Conservation (phyloP, 2,329 filamentous ascomycete species). For the Colletotrichum camelliae region DNA sequence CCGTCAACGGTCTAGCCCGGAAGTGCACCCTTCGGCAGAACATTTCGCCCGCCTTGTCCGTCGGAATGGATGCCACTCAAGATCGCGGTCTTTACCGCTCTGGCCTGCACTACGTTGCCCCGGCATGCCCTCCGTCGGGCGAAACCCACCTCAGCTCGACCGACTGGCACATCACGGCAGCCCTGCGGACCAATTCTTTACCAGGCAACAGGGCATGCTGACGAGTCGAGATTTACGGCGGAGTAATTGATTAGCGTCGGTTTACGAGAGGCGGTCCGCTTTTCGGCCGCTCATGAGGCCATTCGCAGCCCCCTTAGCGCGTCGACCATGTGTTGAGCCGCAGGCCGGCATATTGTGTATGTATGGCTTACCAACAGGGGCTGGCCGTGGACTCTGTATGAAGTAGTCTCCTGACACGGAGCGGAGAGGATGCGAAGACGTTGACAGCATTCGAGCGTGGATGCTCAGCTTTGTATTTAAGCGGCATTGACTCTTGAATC, state of each 20-base stretch:
- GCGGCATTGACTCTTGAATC: not conserved
- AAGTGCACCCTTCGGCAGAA: not conserved
- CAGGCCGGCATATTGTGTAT: not conserved
- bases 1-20: not conserved
- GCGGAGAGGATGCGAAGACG: not conserved
- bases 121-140: not conserved
- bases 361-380: not conserved
- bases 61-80: not conserved
- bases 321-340: not conserved
- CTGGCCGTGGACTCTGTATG: not conserved
- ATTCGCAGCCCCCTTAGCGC: not conserved
- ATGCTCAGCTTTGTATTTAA: not conserved
- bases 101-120: not conserved
- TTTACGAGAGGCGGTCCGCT: not conserved
- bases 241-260: not conserved
- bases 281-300: not conserved
- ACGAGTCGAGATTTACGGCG: not conserved
- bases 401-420: not conserved
- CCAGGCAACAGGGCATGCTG: not conserved
- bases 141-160: not conserved
- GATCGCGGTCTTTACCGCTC: not conserved
- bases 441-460: not conserved
- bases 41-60: slow-evolving; percentile 2
- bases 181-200: not conserved
- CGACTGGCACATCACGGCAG: not conserved